Evolutionary conservation across 768 basidiomycete genomes (phyloP).

Genomic region (Tulasnella sp.): DNA sequence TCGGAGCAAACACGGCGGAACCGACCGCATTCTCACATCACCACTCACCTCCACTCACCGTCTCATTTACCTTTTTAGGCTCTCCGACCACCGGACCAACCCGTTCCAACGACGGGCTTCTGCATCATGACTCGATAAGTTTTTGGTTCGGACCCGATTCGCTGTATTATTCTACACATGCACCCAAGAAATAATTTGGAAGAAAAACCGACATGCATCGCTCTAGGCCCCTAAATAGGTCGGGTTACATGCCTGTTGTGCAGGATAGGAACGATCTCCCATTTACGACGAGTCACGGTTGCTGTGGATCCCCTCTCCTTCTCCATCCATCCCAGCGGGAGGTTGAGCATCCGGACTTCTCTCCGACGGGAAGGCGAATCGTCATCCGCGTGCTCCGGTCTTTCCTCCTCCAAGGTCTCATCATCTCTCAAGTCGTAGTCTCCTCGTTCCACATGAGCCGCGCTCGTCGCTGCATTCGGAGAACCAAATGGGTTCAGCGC

Average conservation of each 20-base stretch:
- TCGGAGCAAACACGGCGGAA: constrained; percentile 7
- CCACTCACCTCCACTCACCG: not conserved
- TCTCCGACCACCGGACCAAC: too few relatives aligned
- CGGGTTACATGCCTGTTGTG: constrained; percentile 4
- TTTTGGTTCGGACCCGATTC: not conserved
- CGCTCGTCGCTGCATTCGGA: constrained; percentile 43
- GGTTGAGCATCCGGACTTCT: constrained; percentile 46
- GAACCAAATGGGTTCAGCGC: constrained; percentile 43
- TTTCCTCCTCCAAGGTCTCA: constrained; percentile 70
- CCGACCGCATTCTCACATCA: not conserved
- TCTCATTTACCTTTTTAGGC: not conserved
- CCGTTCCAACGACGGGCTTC: too few relatives aligned
- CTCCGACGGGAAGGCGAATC: constrained; percentile 55
- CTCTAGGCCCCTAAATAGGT: not conserved
- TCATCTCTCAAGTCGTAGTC: constrained; percentile 69
- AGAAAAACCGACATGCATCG: not conserved
- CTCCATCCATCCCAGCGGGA: constrained; percentile 36
- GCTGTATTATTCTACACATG: not conserved
- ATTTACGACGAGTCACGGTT: constrained; percentile 40
- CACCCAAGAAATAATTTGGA: too few relatives aligned
- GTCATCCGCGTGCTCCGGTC: constrained; percentile 72
- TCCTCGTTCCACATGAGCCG: constrained; percentile 59
- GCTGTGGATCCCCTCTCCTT: constrained; percentile 31
- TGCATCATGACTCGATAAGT: too few relatives aligned
- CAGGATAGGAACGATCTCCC: constrained; percentile 42